These are phyloP conservation scores for Wickerhamia fluorescens DNA, from an alignment of 805 yeast genomes.

Conservation along the genomic window DNA sequence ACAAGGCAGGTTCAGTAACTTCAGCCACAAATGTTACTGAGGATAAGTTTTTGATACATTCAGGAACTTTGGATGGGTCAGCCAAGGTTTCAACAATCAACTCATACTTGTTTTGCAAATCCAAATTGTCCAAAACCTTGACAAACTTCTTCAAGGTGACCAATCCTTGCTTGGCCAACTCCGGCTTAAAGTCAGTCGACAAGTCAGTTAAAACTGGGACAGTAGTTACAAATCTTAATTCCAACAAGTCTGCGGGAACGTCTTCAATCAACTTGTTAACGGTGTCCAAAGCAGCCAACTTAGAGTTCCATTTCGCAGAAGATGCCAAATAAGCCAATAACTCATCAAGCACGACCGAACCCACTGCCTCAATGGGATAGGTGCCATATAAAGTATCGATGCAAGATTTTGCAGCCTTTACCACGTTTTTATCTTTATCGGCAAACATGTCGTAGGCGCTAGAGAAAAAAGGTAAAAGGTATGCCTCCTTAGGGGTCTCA, in stretches of 20 bases:
- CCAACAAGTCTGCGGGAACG: constrained; percentile 79
- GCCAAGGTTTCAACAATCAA: constrained; percentile 80
- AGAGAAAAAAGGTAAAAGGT: constrained; percentile 56
- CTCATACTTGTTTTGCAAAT: constrained; percentile 79
- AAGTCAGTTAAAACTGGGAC: constrained; percentile 83
- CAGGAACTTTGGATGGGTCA: constrained; percentile 82
- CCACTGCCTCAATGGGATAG: constrained; percentile 72
- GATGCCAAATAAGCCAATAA: constrained; percentile 60
- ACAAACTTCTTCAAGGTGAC: constrained; percentile 65
- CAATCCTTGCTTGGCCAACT: constrained; percentile 79
- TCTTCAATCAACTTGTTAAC: constrained; percentile 72
- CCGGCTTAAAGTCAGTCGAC: constrained; percentile 95
- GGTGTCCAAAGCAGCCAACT: constrained; percentile 67
- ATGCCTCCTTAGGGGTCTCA: constrained; percentile 67
- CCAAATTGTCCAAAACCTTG: constrained; percentile 83
- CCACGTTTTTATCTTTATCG: constrained; percentile 83
- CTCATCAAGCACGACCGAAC: constrained; percentile 59
- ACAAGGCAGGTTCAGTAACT: constrained; percentile 92
- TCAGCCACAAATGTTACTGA: constrained; percentile 97
- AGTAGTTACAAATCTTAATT: constrained; percentile 67
- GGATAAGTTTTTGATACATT: constrained; percentile 80
- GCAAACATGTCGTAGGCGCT: constrained; percentile 64
- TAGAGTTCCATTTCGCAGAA: constrained; percentile 91
- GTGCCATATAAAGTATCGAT: constrained; percentile 61
- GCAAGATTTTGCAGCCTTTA: constrained; percentile 79